phyloP scores from a whole-genome alignment of 441 rosid species.

The Pelargonium cotyledonis region DNA sequence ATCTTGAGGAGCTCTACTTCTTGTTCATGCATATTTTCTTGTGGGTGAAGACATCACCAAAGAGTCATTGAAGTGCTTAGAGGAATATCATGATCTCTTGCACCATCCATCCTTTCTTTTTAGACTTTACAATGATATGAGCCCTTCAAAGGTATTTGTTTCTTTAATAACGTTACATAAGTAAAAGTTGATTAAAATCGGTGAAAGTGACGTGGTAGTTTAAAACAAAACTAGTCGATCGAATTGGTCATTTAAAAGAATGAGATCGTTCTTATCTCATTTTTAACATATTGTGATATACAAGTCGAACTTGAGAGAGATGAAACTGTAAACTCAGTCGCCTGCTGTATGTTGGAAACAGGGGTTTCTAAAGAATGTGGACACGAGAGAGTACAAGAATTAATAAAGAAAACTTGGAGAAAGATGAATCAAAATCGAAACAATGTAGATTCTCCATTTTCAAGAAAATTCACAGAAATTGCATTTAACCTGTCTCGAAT shows the following conservation, averaged over 20 bases:
- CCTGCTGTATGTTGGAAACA: conserved; percentile 29
- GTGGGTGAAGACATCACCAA: conserved; percentile 8
- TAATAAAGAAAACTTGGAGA: conserved; percentile 30
- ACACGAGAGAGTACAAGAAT: conserved; percentile 12
- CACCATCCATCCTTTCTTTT: conserved; percentile 30
- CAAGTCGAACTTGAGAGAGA: conserved; percentile 36
- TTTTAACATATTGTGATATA: neutral
- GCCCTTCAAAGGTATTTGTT: conserved; percentile 28
- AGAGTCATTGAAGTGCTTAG: conserved; percentile 12
- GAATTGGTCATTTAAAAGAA: no score
- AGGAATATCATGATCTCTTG: conserved; percentile 23
- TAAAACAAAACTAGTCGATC: no score
- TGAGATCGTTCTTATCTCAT: no score
- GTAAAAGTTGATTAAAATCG: no score
- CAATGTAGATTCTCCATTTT: neutral
- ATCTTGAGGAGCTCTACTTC: conserved; percentile 27
- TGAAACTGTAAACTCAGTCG: conserved; percentile 25
- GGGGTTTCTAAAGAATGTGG: conserved; percentile 26
- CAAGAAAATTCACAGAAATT: conserved; percentile 12
- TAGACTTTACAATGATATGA: conserved; percentile 36
- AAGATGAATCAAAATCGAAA: conserved; percentile 22
- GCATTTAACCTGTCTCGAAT: conserved; percentile 30
- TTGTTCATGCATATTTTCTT: conserved; percentile 30
- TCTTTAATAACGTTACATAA: no score
- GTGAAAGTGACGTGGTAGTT: no score